Percentiles rank a stretch among this genome's conserved stretches.
Conservation (phyloP, 2,329 filamentous ascomycete genomes). For the Neofusicoccum ribis region DNA sequence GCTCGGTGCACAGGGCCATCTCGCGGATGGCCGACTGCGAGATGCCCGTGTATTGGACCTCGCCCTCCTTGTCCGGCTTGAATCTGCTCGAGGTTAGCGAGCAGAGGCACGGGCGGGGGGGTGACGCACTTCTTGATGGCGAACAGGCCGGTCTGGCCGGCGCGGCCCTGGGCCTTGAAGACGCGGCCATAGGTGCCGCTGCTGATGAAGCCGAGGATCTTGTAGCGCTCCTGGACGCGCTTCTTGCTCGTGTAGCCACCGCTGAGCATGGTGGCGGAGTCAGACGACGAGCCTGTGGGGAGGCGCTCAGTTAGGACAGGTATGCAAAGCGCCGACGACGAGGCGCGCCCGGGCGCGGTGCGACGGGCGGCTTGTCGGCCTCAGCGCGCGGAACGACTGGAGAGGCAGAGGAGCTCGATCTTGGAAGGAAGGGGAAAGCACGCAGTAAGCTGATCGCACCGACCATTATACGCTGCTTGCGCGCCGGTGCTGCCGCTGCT, state of each 20-base stretch:
- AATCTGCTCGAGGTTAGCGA: constrained; percentile 52
- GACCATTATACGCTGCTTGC: constrained; percentile 43
- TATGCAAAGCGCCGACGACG: not conserved
- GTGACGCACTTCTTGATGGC: constrained; percentile 87
- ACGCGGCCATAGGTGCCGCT: constrained; percentile 97
- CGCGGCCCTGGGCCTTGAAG: constrained; percentile 85
- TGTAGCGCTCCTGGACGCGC: constrained; percentile 87
- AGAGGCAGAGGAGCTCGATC: not conserved
- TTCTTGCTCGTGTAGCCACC: constrained; percentile 69
- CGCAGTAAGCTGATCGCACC: constrained; percentile 24
- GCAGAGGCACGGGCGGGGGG: not conserved
- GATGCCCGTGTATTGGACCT: constrained; percentile 95
- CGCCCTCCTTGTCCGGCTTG: constrained; percentile 98
- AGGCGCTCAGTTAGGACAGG: constrained; percentile 5
- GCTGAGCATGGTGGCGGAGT: constrained; percentile 40
- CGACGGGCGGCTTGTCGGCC: constrained; percentile 9
- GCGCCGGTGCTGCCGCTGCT: constrained; percentile 29
- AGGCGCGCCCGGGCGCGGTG: not conserved
- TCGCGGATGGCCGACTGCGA: constrained; percentile 96
- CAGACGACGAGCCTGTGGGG: constrained; percentile 5
- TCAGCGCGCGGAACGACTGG: not conserved
- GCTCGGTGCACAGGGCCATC: constrained; percentile 94
- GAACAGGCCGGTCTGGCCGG: constrained; percentile 76
- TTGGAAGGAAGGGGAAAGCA: constrained; percentile 17
- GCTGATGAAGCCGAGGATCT: constrained; percentile 96